These are phyloP conservation scores for Coemansia sp. DNA, from an alignment of 192 early-diverging fungal genomes.

Conservation along the genomic window DNA sequence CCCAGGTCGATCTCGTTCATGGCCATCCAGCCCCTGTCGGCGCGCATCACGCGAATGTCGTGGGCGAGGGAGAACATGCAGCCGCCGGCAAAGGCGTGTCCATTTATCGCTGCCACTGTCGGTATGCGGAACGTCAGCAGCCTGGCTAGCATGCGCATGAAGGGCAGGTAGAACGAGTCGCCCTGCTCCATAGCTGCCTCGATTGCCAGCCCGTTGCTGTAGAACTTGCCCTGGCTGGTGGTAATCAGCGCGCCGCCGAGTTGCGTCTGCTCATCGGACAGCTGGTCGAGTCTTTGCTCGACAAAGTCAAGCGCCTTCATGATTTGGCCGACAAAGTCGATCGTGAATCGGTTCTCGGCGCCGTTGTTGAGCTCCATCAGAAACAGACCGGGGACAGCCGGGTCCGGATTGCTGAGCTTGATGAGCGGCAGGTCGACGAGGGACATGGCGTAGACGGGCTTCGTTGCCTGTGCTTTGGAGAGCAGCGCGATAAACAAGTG, in stretches of 20 bases:
- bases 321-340: conserved; percentile 56
- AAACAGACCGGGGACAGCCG: conserved; percentile 50
- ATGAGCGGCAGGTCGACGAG: conserved; percentile 40
- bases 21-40: conserved; percentile 69
- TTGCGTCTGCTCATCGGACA: conserved; percentile 32
- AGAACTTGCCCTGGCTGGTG: conserved; percentile 65
- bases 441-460: conserved; percentile 35
- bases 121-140: conserved; percentile 64
- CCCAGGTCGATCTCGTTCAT: conserved; percentile 79
- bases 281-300: conserved; percentile 40
- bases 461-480: too few relatives aligned
- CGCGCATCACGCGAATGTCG: conserved; percentile 73
- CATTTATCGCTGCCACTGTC: conserved; percentile 73
- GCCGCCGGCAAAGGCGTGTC: conserved; percentile 80
- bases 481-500: too few relatives aligned
- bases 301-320: conserved; percentile 58
- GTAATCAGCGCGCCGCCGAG: conserved; percentile 59
- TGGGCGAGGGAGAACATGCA: conserved; percentile 56
- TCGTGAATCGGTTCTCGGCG: conserved; percentile 64
- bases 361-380: conserved; percentile 62
- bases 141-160: conserved; percentile 56
- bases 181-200: conserved; percentile 51
- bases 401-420: conserved; percentile 37
- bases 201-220: conserved; percentile 66
- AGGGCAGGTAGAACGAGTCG: conserved; percentile 45